These are phyloP conservation scores for Cicer chorassanicum DNA, from an alignment of 306 rosid genomes.

Conservation along the genomic window DNA sequence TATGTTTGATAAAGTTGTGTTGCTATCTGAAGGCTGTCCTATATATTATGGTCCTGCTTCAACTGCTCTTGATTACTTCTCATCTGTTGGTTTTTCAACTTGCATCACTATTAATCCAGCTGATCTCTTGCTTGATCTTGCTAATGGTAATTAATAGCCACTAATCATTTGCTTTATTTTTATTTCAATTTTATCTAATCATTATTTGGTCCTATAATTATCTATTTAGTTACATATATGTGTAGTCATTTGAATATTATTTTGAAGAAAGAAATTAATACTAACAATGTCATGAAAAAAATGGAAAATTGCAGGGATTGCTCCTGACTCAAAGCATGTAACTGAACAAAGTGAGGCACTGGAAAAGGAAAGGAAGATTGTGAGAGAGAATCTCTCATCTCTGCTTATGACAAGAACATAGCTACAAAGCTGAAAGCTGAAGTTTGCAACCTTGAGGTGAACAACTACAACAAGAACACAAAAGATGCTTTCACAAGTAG, in stretches of 20 bases:
- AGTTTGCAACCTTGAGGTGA: conserved; percentile 62
- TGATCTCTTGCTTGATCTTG: conserved; percentile 95
- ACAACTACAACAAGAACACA: conserved; percentile 50
- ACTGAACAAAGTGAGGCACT: conserved; percentile 69
- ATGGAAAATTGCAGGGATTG: conserved; percentile 69
- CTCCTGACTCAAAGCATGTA: conserved; percentile 71
- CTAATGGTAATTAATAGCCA: conserved; percentile 81
- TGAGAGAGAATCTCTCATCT: conserved; percentile 73
- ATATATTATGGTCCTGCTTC: conserved; percentile 86
- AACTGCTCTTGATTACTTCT: conserved; percentile 75
- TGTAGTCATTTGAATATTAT: background rate
- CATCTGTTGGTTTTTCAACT: conserved; percentile 77
- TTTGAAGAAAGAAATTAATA: conserved; percentile 29
- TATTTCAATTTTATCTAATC: background rate
- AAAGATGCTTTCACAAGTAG: conserved; percentile 70
- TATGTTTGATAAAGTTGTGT: conserved; percentile 87
- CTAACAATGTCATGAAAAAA: conserved; percentile 41
- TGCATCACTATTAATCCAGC: conserved; percentile 86
- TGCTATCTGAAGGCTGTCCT: conserved; percentile 90
- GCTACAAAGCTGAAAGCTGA: conserved; percentile 72
- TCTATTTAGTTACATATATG: conserved; percentile 9
- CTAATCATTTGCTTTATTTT: conserved; percentile 11
- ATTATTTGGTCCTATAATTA: background rate
- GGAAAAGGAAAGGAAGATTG: conserved; percentile 74
- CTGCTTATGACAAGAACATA: conserved; percentile 80